These are phyloP conservation scores for Agaricus blazei DNA, from an alignment of 768 basidiomycete species.

Conservation along the genomic window DNA sequence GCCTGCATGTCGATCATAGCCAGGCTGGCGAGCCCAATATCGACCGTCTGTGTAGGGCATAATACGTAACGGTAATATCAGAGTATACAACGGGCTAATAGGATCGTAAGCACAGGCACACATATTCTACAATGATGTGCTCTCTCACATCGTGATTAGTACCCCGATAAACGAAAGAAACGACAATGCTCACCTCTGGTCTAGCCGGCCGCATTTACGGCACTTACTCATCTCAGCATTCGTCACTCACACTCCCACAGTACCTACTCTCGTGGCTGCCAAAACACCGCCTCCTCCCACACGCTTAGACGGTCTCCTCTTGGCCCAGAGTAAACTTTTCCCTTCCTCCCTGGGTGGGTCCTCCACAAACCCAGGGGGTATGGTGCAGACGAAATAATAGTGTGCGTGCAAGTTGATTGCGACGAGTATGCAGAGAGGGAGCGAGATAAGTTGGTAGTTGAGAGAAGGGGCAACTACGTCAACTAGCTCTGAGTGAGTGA, in stretches of 20 bases:
- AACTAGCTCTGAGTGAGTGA: conserved; percentile 40
- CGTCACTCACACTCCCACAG: conserved; percentile 41
- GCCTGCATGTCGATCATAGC: conserved; percentile 57
- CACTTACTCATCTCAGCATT: conserved; percentile 56
- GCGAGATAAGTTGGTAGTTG: conserved; percentile 49
- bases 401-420: conserved; percentile 73
- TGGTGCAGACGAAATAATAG: conserved; percentile 82
- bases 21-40: conserved; percentile 68
- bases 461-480: conserved; percentile 71
- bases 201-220: conserved; percentile 58
- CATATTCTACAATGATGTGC: conserved; percentile 93
- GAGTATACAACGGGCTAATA: conserved; percentile 64
- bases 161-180: too few relatives aligned
- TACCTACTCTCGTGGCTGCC: conserved; percentile 18
- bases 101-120: conserved; percentile 5
- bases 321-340: conserved; percentile 55
- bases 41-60: conserved; percentile 83
- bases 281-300: conserved; percentile 21
- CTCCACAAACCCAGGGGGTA: conserved; percentile 75
- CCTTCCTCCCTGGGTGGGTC: conserved; percentile 43
- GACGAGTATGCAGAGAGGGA: conserved; percentile 71
- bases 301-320: conserved; percentile 18
- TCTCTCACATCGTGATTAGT: conserved; percentile 41
- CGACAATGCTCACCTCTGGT: conserved; percentile 62
- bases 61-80: conserved; percentile 78